Percentiles rank a stretch among this genome's conserved stretches.
Evolutionary conservation across 129 eudicot species (phyloP).

Genomic region (Flaveria sonorensis): DNA sequence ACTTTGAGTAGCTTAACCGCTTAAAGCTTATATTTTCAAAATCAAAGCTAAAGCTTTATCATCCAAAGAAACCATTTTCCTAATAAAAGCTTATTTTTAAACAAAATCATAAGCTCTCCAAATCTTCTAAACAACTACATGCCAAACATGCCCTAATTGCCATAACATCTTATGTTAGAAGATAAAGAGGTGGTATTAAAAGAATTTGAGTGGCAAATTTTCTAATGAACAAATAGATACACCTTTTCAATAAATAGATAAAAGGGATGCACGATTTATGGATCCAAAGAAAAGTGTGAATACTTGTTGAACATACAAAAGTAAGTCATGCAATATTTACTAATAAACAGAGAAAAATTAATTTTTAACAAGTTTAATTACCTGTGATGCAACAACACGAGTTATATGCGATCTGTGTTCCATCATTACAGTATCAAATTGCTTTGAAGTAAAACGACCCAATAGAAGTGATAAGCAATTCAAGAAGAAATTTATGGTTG

Average conservation of each 20-base stretch:
- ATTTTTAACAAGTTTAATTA: slow-evolving; percentile 27
- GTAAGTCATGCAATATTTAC: neutral
- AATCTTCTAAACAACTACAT: neutral
- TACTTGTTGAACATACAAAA: neutral
- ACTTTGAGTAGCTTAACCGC: too few species aligned
- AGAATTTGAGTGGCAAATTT: neutral
- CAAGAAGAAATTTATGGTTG: slow-evolving; percentile 76
- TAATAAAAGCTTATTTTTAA: too few species aligned
- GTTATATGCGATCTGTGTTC: slow-evolving; percentile 58
- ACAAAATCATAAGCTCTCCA: neutral
- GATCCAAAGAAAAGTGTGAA: neutral
- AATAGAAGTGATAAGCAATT: slow-evolving; percentile 76
- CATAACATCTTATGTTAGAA: neutral
- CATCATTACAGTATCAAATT: slow-evolving; percentile 58
- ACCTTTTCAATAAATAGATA: neutral
- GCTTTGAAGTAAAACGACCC: slow-evolving; percentile 66
- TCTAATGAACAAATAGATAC: neutral
- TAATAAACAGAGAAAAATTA: neutral
- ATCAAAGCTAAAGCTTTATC: too few species aligned
- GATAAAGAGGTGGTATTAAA: neutral
- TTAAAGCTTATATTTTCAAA: too few species aligned
- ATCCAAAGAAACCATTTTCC: too few species aligned
- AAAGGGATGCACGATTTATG: neutral
- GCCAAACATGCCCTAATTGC: neutral
- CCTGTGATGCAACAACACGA: slow-evolving; percentile 75